Conservation (phyloP, 345 rosid genomes). For the Dimocarpus longan region DNA sequence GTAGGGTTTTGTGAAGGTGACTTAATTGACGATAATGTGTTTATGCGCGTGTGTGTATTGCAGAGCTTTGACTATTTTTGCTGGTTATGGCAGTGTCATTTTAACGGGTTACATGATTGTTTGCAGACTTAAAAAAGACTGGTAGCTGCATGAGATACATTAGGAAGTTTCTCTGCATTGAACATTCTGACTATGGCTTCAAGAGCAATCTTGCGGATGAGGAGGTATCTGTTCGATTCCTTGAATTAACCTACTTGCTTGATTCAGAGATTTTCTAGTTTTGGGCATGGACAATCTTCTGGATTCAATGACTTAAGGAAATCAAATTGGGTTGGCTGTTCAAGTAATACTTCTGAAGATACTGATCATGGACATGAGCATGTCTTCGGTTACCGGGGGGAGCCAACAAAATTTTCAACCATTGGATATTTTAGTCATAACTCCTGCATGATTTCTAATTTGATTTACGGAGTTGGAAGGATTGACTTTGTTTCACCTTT, state of each 20-base stretch:
- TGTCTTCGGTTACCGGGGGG: constrained; percentile 34
- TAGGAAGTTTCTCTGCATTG: constrained; percentile 3
- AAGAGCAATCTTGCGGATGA: constrained; percentile 60
- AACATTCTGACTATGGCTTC: constrained; percentile 58
- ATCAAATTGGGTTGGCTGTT: constrained; percentile 22
- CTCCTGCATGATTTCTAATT: constrained; percentile 31
- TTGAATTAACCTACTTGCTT: constrained; percentile 39
- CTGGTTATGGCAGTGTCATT: background rate
- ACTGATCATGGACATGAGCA: constrained; percentile 30
- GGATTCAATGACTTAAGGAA: constrained; percentile 27
- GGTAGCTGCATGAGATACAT: constrained; percentile 28
- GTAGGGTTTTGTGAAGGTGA: background rate
- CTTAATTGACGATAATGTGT: background rate
- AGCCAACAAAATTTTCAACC: constrained; percentile 6
- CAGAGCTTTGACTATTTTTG: no score
- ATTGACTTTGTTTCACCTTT: constrained; percentile 37
- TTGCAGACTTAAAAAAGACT: constrained; percentile 27
- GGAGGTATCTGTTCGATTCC: constrained; percentile 40
- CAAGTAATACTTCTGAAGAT: constrained; percentile 23
- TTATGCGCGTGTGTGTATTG: no score
- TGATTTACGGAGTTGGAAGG: constrained; percentile 42
- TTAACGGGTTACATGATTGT: background rate
- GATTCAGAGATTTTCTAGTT: constrained; percentile 40
- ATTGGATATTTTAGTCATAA: constrained; percentile 26
- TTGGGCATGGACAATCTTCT: constrained; percentile 35